A percentile compares a stretch with the other conserved stretches of the same genome.
phyloP scores from a whole-genome alignment of 1,139 yeast species.

The Yamadazyma songkhlaensis region DNA sequence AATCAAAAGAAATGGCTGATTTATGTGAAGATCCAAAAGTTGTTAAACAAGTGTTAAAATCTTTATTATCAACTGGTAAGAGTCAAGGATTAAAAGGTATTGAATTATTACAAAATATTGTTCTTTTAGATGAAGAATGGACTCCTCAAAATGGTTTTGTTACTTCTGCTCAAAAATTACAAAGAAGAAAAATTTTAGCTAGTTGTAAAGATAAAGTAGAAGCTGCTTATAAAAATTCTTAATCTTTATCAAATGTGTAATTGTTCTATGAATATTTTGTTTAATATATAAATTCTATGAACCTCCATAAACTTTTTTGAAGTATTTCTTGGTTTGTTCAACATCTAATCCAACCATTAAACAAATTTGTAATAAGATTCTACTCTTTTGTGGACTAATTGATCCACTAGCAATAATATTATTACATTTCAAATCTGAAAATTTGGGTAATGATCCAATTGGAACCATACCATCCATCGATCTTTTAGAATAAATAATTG shows the following conservation, averaged over 20 bases:
- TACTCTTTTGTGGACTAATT: slow-evolving; percentile 64
- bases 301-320: slow-evolving; percentile 38
- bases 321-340: slow-evolving; percentile 43
- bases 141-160: slow-evolving; percentile 94
- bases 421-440: slow-evolving; percentile 14
- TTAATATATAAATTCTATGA: neutral
- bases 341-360: slow-evolving; percentile 41
- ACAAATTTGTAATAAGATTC: slow-evolving; percentile 60
- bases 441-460: slow-evolving; percentile 33
- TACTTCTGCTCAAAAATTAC: slow-evolving; percentile 94
- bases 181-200: slow-evolving; percentile 84
- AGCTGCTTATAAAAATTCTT: slow-evolving; percentile 7
- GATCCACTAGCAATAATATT: slow-evolving; percentile 58
- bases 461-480: slow-evolving; percentile 60
- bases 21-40: slow-evolving; percentile 59
- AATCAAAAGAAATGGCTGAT: slow-evolving; percentile 44
- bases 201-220: slow-evolving; percentile 61
- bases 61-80: slow-evolving; percentile 72
- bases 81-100: slow-evolving; percentile 80
- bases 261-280: neutral
- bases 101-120: slow-evolving; percentile 78
- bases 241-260: slow-evolving; percentile 3
- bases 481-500: slow-evolving; percentile 62
- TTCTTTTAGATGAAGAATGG: slow-evolving; percentile 89
- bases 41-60: slow-evolving; percentile 50